Evolutionary conservation across 371 early-diverging fungal genomes (phyloP).

Genomic region (Rhizopus delemar): DNA sequence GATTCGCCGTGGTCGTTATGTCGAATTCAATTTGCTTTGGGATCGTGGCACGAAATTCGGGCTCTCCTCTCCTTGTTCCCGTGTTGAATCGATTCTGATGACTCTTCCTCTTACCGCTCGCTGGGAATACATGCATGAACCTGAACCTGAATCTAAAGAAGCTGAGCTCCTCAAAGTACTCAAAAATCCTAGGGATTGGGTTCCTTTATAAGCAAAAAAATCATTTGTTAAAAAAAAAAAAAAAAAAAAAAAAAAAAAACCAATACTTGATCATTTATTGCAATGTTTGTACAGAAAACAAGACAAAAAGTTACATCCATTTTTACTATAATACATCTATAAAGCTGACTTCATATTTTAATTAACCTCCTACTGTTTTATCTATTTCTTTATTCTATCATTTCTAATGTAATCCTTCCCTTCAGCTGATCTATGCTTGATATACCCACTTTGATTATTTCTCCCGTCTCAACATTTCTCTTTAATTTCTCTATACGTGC

Average conservation of each 20-base stretch:
- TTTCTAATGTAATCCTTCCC: constrained; percentile 27
- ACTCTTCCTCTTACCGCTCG: constrained; percentile 81
- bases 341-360: too few species aligned
- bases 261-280: too few species aligned
- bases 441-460: constrained; percentile 35
- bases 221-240: too few species aligned
- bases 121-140: constrained; percentile 87
- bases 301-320: too few species aligned
- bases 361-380: too few species aligned
- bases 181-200: constrained; percentile 83
- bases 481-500: constrained; percentile 32
- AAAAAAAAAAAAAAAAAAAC: too few species aligned
- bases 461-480: constrained; percentile 29
- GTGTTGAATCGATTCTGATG: constrained; percentile 89
- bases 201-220: constrained; percentile 15
- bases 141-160: constrained; percentile 70
- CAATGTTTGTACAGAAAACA: too few species aligned
- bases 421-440: constrained; percentile 20
- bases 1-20: constrained; percentile 84
- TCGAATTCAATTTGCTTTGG: constrained; percentile 87
- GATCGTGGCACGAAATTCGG: constrained; percentile 93
- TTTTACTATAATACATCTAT: too few species aligned
- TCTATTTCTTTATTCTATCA: constrained; percentile 13
- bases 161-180: constrained; percentile 76
- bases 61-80: constrained; percentile 78